Conservation (phyloP, 495 filamentous ascomycete species). For the Podospora australis region DNA sequence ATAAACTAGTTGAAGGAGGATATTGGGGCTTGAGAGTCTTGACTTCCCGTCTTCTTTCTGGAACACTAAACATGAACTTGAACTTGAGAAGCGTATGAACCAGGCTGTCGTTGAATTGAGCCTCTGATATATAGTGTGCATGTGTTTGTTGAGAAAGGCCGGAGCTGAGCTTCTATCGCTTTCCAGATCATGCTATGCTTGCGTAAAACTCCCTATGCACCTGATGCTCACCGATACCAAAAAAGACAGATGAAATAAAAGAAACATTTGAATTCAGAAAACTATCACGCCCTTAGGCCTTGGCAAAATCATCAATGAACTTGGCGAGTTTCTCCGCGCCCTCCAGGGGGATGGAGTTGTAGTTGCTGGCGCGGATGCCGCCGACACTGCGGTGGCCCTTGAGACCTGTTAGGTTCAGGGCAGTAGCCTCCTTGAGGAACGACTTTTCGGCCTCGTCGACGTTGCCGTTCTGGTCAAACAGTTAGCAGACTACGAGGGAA, state of each 20-base stretch:
- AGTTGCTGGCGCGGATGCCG: constrained; percentile 58
- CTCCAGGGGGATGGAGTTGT: constrained; percentile 56
- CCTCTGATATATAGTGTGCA: too few species aligned
- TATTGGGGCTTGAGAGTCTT: not conserved
- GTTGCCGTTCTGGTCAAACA: constrained; percentile 43
- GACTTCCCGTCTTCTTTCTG: not conserved
- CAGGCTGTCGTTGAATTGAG: too few species aligned
- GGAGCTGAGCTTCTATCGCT: too few species aligned
- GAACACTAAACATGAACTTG: not conserved
- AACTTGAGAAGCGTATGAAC: too few species aligned
- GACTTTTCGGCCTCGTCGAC: constrained; percentile 59
- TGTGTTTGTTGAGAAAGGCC: too few species aligned
- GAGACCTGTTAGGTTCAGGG: constrained; percentile 57
- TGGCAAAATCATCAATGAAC: constrained; percentile 54
- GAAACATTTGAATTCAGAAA: too few species aligned
- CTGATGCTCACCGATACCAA: not conserved
- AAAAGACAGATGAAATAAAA: too few species aligned
- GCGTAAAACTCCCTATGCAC: too few species aligned
- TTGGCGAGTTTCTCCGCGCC: constrained; percentile 53
- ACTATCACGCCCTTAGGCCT: too few species aligned
- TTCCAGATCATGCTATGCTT: too few species aligned
- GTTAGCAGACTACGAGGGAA: too few species aligned
- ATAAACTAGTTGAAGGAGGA: not conserved
- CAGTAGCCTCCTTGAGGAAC: constrained; percentile 67
- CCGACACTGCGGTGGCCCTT: constrained; percentile 81